A percentile compares a stretch with the other conserved stretches of the same genome.
Conservation (phyloP, 2,329 filamentous ascomycete species). For the Allantophomopsis cytisporea region DNA sequence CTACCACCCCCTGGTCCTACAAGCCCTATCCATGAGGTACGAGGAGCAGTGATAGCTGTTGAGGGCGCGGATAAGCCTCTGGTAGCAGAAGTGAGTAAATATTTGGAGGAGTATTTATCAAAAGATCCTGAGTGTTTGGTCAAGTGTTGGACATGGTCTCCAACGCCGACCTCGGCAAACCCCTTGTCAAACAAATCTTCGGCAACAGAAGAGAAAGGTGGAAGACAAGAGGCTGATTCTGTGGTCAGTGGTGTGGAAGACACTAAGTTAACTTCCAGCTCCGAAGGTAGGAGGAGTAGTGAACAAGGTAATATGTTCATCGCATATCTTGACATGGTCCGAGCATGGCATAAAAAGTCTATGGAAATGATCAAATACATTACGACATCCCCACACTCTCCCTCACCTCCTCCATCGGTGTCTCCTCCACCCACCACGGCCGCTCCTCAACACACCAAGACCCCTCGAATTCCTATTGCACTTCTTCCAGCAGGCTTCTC, state of each 20-base stretch:
- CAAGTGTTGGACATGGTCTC: slow-evolving; percentile 11
- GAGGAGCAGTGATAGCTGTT: slow-evolving; percentile 73
- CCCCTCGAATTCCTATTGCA: slow-evolving; percentile 43
- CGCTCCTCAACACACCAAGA: slow-evolving; percentile 6
- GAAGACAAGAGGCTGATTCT: background rate
- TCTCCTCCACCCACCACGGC: slow-evolving; percentile 3
- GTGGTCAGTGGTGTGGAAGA: background rate
- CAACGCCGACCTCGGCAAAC: background rate
- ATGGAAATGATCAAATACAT: slow-evolving; percentile 52
- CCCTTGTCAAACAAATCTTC: background rate
- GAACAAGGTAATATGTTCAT: slow-evolving; percentile 27
- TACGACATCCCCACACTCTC: slow-evolving; percentile 17
- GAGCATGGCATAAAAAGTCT: slow-evolving; percentile 64
- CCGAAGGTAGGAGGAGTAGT: slow-evolving; percentile 1
- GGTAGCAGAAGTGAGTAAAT: slow-evolving; percentile 41
- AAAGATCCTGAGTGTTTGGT: slow-evolving; percentile 14
- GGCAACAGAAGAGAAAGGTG: background rate
- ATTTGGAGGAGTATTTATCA: slow-evolving; percentile 30
- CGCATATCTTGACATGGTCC: slow-evolving; percentile 54
- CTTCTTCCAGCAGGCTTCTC: slow-evolving; percentile 69
- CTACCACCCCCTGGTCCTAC: slow-evolving; percentile 27
- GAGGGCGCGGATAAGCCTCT: slow-evolving; percentile 55
- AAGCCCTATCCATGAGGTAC: slow-evolving; percentile 25
- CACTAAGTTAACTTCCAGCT: background rate
- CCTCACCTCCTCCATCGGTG: slow-evolving; percentile 1